Conservation (phyloP, 805 yeast genomes). For the Ogataea neopini region DNA sequence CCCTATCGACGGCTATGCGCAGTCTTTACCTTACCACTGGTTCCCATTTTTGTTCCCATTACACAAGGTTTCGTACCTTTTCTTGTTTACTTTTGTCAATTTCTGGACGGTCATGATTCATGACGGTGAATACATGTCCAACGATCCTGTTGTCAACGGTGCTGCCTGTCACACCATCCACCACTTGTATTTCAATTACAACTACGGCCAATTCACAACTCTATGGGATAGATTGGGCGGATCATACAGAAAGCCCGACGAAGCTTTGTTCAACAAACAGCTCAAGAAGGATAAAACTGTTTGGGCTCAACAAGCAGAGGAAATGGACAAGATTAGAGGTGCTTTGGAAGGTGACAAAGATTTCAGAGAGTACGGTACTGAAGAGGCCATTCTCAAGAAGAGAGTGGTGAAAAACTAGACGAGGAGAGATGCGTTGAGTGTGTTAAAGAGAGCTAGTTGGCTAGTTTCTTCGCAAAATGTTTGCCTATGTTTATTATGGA, state of each 20-base stretch:
- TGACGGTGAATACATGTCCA: constrained; percentile 93
- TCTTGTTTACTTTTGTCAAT: constrained; percentile 86
- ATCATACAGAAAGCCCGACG: constrained; percentile 90
- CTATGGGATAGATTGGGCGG: constrained; percentile 97
- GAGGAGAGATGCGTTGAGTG: no score
- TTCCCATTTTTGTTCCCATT: constrained; percentile 92
- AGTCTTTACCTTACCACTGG: constrained; percentile 90
- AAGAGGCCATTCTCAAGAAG: constrained; percentile 35
- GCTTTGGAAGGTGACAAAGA: constrained; percentile 80
- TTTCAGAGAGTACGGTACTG: constrained; percentile 69
- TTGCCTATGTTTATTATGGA: no score
- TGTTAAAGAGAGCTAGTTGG: constrained; percentile 17
- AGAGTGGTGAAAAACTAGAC: neutral
- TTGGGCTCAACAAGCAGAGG: constrained; percentile 68
- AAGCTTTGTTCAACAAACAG: constrained; percentile 70
- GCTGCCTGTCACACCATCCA: constrained; percentile 98
- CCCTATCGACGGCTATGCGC: constrained; percentile 94
- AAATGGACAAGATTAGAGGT: constrained; percentile 77
- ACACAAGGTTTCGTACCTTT: constrained; percentile 80
- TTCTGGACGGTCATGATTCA: constrained; percentile 99
- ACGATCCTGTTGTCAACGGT: constrained; percentile 93
- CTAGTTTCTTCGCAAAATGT: no score
- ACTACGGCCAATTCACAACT: constrained; percentile 97
- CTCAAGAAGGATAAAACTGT: constrained; percentile 56
- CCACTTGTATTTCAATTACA: constrained; percentile 95